phyloP scores from a whole-genome alignment of 148 eudicot genomes.

The Persicaria tinctoria region DNA sequence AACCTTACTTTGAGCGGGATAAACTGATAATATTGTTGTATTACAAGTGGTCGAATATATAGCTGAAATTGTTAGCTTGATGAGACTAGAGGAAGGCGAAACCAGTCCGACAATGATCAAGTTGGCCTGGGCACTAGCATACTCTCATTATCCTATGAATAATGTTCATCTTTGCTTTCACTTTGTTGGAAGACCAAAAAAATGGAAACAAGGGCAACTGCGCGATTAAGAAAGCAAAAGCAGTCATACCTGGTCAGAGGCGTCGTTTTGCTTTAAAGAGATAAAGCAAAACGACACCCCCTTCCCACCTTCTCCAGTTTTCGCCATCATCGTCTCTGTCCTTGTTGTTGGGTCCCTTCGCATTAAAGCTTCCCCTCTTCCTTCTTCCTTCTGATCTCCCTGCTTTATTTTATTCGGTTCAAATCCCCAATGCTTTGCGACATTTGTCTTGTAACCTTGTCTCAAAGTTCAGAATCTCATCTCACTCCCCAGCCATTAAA shows the following conservation, averaged over 20 bases:
- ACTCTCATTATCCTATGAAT: too few species aligned
- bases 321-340: neutral
- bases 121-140: too few species aligned
- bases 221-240: neutral
- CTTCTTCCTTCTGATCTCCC: neutral
- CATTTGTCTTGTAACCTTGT: neutral
- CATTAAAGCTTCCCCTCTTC: constrained; percentile 14
- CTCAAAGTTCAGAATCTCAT: neutral
- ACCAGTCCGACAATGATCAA: too few species aligned
- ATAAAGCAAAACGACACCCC: constrained; percentile 25
- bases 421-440: constrained; percentile 25
- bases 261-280: constrained; percentile 12
- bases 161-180: neutral
- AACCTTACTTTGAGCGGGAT: too few species aligned
- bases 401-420: constrained; percentile 61
- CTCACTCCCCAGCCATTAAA: constrained; percentile 19
- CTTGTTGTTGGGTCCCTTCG: constrained; percentile 22
- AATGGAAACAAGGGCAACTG: constrained; percentile 18
- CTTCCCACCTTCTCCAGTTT: constrained; percentile 9
- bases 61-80: too few species aligned
- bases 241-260: neutral
- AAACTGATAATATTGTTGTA: too few species aligned
- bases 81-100: too few species aligned
- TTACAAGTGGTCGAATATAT: too few species aligned
- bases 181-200: constrained; percentile 35